Evolutionary conservation across 2,329 filamentous ascomycete species (phyloP).

Genomic region (Berkeleyomyces rouxiae): DNA sequence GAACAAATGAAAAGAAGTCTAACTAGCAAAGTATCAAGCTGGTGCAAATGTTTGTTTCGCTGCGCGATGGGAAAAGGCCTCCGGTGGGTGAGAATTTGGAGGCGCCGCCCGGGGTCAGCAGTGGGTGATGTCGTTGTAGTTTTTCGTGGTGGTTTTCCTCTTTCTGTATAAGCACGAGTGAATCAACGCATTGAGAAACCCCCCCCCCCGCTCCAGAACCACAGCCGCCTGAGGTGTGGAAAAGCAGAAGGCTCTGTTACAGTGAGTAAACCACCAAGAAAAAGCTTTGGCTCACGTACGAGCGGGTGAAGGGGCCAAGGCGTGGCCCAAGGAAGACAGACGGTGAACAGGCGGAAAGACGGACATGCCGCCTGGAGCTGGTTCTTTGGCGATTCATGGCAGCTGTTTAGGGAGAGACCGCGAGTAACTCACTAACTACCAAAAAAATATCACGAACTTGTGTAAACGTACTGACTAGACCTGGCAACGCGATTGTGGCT

Average conservation of each 20-base stretch:
- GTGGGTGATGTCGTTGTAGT: too few species aligned
- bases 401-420: neutral
- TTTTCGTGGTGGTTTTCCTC: too few species aligned
- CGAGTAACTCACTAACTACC: too few species aligned
- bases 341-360: neutral
- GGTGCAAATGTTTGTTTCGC: neutral
- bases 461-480: too few species aligned
- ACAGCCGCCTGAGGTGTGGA: neutral
- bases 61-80: neutral
- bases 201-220: neutral
- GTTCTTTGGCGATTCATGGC: neutral
- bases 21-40: neutral
- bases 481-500: too few species aligned
- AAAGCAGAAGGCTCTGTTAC: neutral
- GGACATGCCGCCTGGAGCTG: neutral
- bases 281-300: neutral
- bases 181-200: neutral
- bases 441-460: too few species aligned
- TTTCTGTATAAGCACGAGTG: too few species aligned
- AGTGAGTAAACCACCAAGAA: too few species aligned
- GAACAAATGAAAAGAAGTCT: neutral
- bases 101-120: neutral
- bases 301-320: neutral
- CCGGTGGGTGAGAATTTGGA: neutral
- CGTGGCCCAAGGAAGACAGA: neutral